Evolutionary conservation across 169 alveolate species (phyloP), one percentile per base, ranked within the genome.

Genomic region (Plasmodium malariae): DNA sequence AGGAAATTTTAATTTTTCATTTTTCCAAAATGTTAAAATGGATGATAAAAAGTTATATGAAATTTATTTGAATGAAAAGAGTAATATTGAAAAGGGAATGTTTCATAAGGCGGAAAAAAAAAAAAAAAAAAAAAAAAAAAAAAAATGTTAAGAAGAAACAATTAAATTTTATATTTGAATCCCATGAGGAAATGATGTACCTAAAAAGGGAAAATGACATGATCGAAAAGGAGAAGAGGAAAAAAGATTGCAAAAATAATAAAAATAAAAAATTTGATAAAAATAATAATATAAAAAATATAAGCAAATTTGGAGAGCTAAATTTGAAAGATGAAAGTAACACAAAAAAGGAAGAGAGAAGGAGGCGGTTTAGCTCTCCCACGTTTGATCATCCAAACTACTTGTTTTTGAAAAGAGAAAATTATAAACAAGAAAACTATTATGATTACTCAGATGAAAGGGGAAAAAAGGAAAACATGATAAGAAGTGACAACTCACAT

Each of bases 51-150:
- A 32, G 30, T 67, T 83, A 40, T 83, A 83, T 45, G 85, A 83
- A 65, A 83, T 83, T 67, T 83, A 83, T 83, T 57, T 83, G 43
- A 83, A 83, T 51, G 83, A 83, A 54, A 83, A 83, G 37, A 55
- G 9, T 24, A 83, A 83, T 21, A 83, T 83, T 70, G 85, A 83
- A 32, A 83, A 49, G 6, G 65, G 51, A 24, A 57, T 21, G 12
- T n/a, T 67, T 17, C 37, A 67, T 28, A 83, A 26, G 19, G 67
- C 30, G 34, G 24, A 40, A 51, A 63, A 17, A 51, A 60, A 40
- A 32, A 83, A 65, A 68, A 54, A 43, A 51, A 49, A 54, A 76
- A 55, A 55, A 40, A 14, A 51, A 67, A 65, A 67, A 54, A 68
- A 69, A 32, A 24, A 34, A 19, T n/a, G 36, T 17, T 1, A 57